Percentiles rank a stretch among this genome's conserved stretches.
Evolutionary conservation across 78 protist species (phyloP).

Genomic region (Corallochytrium limacisporum): DNA sequence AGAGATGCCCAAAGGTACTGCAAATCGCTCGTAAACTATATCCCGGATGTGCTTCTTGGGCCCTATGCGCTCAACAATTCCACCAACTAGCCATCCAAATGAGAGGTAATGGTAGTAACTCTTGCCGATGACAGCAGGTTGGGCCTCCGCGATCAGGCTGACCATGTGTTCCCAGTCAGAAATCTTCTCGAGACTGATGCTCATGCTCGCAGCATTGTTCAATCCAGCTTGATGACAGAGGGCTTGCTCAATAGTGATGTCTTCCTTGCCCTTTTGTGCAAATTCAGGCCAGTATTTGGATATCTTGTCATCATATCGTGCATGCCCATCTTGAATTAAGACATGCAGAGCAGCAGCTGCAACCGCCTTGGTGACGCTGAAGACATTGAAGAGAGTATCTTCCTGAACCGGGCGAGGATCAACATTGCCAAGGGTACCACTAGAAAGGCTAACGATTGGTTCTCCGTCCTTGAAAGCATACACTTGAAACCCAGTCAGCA

Average conservation of each 20-base stretch:
- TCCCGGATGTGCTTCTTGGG: neutral
- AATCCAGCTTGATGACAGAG: neutral
- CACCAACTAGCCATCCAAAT: conserved; percentile 4
- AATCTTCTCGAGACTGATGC: neutral
- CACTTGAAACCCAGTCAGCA: neutral
- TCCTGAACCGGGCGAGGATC: neutral
- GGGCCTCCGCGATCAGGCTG: neutral
- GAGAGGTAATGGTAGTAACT: neutral
- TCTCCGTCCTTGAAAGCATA: neutral
- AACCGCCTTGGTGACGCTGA: conserved; percentile 4
- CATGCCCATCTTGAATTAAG: neutral
- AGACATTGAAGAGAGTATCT: neutral
- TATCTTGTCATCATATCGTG: neutral
- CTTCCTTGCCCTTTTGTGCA: neutral
- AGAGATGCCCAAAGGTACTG: neutral
- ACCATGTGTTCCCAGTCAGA: neutral
- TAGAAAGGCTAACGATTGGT: neutral
- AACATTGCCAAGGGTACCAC: neutral
- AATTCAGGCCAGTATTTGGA: neutral
- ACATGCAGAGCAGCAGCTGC: neutral
- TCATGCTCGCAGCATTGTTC: neutral
- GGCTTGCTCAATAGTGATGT: neutral
- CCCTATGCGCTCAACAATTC: neutral
- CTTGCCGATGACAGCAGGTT: neutral
- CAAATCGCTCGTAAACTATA: neutral